Conservation (phyloP, 371 early-diverging fungal species). For the Mucor plumbeus region DNA sequence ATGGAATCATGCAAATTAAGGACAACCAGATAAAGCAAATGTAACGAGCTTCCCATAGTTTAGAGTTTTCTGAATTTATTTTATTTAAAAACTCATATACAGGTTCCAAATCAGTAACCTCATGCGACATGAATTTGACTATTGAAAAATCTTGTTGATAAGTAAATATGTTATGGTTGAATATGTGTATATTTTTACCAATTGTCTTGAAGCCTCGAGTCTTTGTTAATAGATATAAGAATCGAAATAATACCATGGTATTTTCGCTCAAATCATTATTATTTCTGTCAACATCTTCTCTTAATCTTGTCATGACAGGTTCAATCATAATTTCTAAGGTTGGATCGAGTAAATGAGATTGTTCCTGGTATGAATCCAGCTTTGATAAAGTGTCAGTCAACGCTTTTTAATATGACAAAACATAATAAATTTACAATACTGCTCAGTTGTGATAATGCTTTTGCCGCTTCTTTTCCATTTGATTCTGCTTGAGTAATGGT, state of each 20-base stretch:
- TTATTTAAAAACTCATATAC: constrained; percentile 63
- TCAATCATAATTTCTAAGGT: constrained; percentile 74
- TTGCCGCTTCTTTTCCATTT: constrained; percentile 6
- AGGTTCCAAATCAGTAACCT: constrained; percentile 89
- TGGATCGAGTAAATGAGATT: constrained; percentile 88
- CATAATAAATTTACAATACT: background rate
- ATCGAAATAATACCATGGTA: constrained; percentile 51
- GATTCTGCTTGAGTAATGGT: constrained; percentile 2
- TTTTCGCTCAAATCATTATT: constrained; percentile 1
- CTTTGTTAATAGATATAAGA: constrained; percentile 76
- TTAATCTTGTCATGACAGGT: constrained; percentile 67
- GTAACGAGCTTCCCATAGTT: constrained; percentile 79
- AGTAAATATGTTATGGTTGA: background rate
- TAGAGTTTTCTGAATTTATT: constrained; percentile 30
- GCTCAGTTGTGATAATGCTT: constrained; percentile 20
- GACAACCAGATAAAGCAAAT: constrained; percentile 87
- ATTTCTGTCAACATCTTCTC: constrained; percentile 46
- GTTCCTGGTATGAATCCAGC: constrained; percentile 85
- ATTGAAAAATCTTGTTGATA: background rate
- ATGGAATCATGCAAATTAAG: constrained; percentile 90
- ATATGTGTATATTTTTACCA: constrained; percentile 40
- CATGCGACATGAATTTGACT: constrained; percentile 90
- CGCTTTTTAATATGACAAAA: background rate
- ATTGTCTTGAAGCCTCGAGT: constrained; percentile 91
- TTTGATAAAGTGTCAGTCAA: constrained; percentile 19